These are phyloP conservation scores for Ramaria sp. DNA, from an alignment of 768 basidiomycete genomes.

Conservation along the genomic window DNA sequence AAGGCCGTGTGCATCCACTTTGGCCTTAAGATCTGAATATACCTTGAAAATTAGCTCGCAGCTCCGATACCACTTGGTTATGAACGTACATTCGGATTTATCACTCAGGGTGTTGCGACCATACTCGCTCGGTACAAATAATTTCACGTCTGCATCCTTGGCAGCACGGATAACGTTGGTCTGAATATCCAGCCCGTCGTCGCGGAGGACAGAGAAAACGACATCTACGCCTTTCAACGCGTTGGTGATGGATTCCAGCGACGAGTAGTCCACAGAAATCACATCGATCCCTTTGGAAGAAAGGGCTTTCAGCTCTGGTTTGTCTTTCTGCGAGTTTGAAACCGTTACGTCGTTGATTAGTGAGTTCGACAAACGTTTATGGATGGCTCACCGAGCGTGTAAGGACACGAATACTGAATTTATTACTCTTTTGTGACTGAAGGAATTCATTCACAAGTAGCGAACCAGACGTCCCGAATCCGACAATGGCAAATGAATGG, in stretches of 20 bases:
- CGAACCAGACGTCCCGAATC: neutral
- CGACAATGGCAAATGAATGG: neutral
- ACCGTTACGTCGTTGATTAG: neutral
- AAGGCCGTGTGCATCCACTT: neutral
- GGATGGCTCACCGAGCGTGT: neutral
- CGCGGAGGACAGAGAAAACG: neutral
- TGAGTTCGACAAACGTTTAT: neutral
- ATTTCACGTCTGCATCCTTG: slow-evolving; percentile 19
- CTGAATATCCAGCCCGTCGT: neutral
- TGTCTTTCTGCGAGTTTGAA: neutral
- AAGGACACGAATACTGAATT: neutral
- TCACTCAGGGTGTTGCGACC: neutral
- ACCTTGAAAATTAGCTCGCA: neutral
- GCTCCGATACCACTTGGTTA: slow-evolving; percentile 18
- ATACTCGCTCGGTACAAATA: slow-evolving; percentile 1
- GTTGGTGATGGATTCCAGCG: neutral
- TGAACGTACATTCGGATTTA: neutral
- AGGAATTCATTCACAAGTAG: neutral
- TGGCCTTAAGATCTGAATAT: neutral
- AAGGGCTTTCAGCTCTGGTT: neutral
- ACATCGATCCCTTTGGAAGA: neutral
- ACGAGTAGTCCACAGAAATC: neutral
- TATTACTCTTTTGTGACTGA: neutral
- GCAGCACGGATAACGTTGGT: neutral
- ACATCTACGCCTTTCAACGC: neutral